phyloP scores from a whole-genome alignment of 2,329 filamentous ascomycete species.

The Diplocarpon mali region DNA sequence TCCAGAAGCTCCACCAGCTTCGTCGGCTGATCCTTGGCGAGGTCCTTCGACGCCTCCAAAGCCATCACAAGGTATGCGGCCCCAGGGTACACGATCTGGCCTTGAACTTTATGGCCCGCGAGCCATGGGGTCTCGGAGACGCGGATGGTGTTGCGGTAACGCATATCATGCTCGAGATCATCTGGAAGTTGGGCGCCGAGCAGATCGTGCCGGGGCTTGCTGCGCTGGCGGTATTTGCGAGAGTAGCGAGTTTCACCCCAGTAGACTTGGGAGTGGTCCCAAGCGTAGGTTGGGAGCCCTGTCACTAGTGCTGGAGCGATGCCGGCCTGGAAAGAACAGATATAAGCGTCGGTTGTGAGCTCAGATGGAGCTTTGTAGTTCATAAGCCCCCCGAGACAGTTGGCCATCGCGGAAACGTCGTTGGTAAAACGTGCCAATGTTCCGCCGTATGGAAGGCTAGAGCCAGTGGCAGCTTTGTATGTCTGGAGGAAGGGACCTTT shows the following conservation, averaged over 20 bases:
- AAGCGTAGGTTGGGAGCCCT: slow-evolving; percentile 14
- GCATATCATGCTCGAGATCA: slow-evolving; percentile 4
- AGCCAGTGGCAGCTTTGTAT: slow-evolving; percentile 7
- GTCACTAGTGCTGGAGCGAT: neutral
- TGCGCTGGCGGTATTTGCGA: slow-evolving; percentile 4
- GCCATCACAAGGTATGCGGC: slow-evolving; percentile 39
- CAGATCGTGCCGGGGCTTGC: slow-evolving; percentile 9
- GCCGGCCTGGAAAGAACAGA: neutral
- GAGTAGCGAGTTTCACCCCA: slow-evolving; percentile 15
- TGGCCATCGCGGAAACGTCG: slow-evolving; percentile 5
- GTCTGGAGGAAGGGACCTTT: slow-evolving; percentile 14
- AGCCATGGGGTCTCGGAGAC: slow-evolving; percentile 31
- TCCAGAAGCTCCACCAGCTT: slow-evolving; percentile 23
- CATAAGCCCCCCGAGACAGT: slow-evolving; percentile 5
- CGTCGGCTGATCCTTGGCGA: slow-evolving; percentile 3
- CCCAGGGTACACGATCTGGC: slow-evolving; percentile 32
- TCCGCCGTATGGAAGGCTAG: slow-evolving; percentile 11
- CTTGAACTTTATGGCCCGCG: slow-evolving; percentile 32
- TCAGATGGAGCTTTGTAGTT: slow-evolving; percentile 2
- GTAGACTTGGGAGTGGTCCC: slow-evolving; percentile 11
- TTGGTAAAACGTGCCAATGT: slow-evolving; percentile 7
- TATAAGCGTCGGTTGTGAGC: slow-evolving; percentile 3
- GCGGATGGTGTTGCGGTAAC: slow-evolving; percentile 12
- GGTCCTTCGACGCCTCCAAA: slow-evolving; percentile 31
- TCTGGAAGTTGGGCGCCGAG: slow-evolving; percentile 10